phyloP scores from a whole-genome alignment of 75 land plant genomes.

The Picea glauca region DNA sequence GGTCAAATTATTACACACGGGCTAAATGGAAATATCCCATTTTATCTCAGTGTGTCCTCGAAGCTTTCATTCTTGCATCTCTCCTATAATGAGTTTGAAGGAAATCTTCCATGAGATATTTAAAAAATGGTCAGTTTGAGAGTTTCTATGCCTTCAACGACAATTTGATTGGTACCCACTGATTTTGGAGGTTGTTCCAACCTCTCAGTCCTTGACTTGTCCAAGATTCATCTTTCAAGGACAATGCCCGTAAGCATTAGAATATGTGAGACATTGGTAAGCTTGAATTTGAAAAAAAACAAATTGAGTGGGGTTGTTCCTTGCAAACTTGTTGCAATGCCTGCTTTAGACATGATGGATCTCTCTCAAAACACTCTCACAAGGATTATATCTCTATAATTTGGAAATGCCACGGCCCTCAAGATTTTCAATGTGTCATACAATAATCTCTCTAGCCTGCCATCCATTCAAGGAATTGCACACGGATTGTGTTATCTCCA shows the following conservation, averaged over 20 bases:
- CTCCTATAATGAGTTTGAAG: slow-evolving; percentile 42
- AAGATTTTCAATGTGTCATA: slow-evolving; percentile 63
- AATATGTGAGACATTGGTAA: slow-evolving; percentile 29
- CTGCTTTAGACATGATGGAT: slow-evolving; percentile 33
- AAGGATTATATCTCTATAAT: slow-evolving; percentile 29
- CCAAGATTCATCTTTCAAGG: slow-evolving; percentile 28
- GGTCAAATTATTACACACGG: too few species aligned
- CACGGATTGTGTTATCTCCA: too few species aligned
- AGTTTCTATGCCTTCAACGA: slow-evolving; percentile 46
- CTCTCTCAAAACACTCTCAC: slow-evolving; percentile 29
- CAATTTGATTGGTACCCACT: slow-evolving; percentile 32
- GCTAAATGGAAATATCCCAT: too few species aligned
- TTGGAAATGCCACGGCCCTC: slow-evolving; percentile 51
- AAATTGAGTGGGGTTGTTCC: slow-evolving; percentile 44
- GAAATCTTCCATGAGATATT: slow-evolving; percentile 54
- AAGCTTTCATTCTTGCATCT: slow-evolving; percentile 64
- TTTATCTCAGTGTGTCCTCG: not conserved
- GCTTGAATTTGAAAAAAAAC: slow-evolving; percentile 33
- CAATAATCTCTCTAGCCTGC: slow-evolving; percentile 61
- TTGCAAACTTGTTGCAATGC: slow-evolving; percentile 15
- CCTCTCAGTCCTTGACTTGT: slow-evolving; percentile 24
- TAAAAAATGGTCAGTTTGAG: slow-evolving; percentile 51
- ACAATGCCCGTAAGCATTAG: slow-evolving; percentile 19
- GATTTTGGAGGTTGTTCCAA: slow-evolving; percentile 19
- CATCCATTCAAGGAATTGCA: slow-evolving; percentile 50